Conservation (phyloP, 1,139 yeast species). For the Hansenula sp. region DNA sequence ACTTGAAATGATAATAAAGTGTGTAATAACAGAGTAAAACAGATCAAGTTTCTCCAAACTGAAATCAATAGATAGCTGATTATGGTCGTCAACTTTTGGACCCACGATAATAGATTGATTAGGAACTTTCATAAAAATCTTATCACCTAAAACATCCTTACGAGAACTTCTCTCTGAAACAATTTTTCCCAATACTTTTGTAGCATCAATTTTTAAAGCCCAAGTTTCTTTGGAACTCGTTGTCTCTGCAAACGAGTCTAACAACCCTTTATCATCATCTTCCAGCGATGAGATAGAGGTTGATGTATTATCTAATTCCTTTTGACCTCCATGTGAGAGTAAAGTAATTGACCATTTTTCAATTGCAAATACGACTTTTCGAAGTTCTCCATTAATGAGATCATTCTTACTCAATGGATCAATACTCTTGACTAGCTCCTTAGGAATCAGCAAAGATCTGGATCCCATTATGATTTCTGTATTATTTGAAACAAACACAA, state of each 20-base stretch:
- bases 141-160: slow-evolving; percentile 23
- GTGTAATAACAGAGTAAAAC: slow-evolving; percentile 43
- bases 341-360: slow-evolving; percentile 20
- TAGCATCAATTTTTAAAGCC: slow-evolving; percentile 6
- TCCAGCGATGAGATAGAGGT: slow-evolving; percentile 16
- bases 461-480: slow-evolving; percentile 45
- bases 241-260: slow-evolving; percentile 20
- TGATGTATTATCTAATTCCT: slow-evolving; percentile 1
- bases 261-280: slow-evolving; percentile 29
- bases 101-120: slow-evolving; percentile 19
- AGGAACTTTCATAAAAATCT: slow-evolving; percentile 27
- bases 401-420: slow-evolving; percentile 37
- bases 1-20: slow-evolving; percentile 51
- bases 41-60: slow-evolving; percentile 30
- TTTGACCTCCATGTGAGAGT: not conserved
- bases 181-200: slow-evolving; percentile 22
- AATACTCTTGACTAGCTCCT: slow-evolving; percentile 30
- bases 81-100: slow-evolving; percentile 24
- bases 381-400: slow-evolving; percentile 35
- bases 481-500: slow-evolving; percentile 12
- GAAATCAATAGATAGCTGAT: slow-evolving; percentile 29
- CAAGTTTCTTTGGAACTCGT: slow-evolving; percentile 9
- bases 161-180: slow-evolving; percentile 28
- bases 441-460: slow-evolving; percentile 54
- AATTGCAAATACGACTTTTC: slow-evolving; percentile 29